Evolutionary conservation across 352 stramenopile species (phyloP), one percentile per base, ranked within the genome.

Genomic region (Globisporangium sylvaticum): DNA sequence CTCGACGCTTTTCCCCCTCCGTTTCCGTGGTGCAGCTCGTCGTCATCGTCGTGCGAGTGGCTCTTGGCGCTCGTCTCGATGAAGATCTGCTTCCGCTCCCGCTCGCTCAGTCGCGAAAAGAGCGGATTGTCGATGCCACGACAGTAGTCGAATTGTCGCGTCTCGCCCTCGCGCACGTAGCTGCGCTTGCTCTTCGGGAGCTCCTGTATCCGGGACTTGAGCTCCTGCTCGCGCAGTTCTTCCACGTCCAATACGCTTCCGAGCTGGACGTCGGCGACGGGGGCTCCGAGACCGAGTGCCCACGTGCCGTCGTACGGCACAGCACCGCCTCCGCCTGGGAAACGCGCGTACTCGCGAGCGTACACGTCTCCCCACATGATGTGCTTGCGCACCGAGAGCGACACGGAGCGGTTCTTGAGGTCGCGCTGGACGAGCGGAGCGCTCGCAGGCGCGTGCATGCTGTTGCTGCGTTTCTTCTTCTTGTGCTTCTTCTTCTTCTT

Each of bases 231-330:
- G 18, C 76, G 72, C 1, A 78, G 57, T 66, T 90, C 70, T 54
- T 94, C 84, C 39, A 91, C 76, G 29, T 92, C 81, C 3, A 88
- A 55, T 20, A 95, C 88, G 61, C 70, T 90, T 29, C 88, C 88
- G 2, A 94, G 73, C 54, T 87, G 62, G 0, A 95, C 71, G 53
- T 95, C 86, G 2, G 74, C 77, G 1, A 92, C 62, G n/a, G 69
- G 72, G 4, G 72, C 74, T 27, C 88, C 88, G 2, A 95, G 79
- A 1, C 88, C 88, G 7, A 95, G 64, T 0, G 88, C 86, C 86
- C 86, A 95, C 48, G 86, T 91, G 37, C 88, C 88, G 62, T 94
- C 83, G 67, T 93, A 92, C 0, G 88, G 88, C 12, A 95, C 83
- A 20, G 83, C 79, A 22, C 84, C 67, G 55, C 88, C 88, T 15